phyloP scores from a whole-genome alignment of 805 yeast genomes.

The Saccharomycodes ludwigii region DNA sequence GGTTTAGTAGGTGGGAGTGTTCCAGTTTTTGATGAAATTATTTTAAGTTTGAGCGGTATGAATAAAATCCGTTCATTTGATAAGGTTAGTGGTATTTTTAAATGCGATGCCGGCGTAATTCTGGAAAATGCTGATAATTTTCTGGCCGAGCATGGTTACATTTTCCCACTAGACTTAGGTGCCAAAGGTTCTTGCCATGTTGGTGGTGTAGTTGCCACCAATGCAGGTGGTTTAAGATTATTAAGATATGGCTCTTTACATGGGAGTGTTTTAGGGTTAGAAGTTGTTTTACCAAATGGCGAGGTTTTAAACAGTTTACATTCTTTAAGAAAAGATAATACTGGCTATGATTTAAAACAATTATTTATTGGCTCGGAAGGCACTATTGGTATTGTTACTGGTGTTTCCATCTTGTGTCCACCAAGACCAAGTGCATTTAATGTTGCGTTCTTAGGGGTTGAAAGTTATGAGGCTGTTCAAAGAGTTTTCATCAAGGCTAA shows the following conservation, averaged over 20 bases:
- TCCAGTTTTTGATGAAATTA: slow-evolving; percentile 85
- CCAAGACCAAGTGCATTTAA: slow-evolving; percentile 76
- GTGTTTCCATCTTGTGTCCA: slow-evolving; percentile 81
- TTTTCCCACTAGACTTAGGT: slow-evolving; percentile 88
- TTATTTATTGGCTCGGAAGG: slow-evolving; percentile 92
- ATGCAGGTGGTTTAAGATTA: slow-evolving; percentile 89
- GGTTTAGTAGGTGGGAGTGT: slow-evolving; percentile 92
- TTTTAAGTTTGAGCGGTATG: slow-evolving; percentile 55
- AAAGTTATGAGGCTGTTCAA: slow-evolving; percentile 74
- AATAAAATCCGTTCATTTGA: slow-evolving; percentile 79
- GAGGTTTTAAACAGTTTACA: slow-evolving; percentile 68
- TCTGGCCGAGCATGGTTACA: slow-evolving; percentile 70
- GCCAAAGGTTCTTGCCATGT: slow-evolving; percentile 96
- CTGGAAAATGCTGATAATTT: slow-evolving; percentile 74
- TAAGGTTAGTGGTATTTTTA: slow-evolving; percentile 67
- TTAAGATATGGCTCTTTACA: slow-evolving; percentile 86
- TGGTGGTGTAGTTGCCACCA: slow-evolving; percentile 91
- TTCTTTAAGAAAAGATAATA: slow-evolving; percentile 84
- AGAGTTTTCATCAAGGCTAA: slow-evolving; percentile 70
- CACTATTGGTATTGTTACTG: slow-evolving; percentile 81
- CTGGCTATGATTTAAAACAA: slow-evolving; percentile 90
- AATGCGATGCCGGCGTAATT: slow-evolving; percentile 84
- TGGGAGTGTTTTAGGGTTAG: slow-evolving; percentile 83
- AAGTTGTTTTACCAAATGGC: slow-evolving; percentile 88
- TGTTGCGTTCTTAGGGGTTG: slow-evolving; percentile 79